Evolutionary conservation across 202 grass and related monocot species (phyloP), one percentile per base, ranked within the genome.

Genomic region (Dendrocalamus latiflorus): DNA sequence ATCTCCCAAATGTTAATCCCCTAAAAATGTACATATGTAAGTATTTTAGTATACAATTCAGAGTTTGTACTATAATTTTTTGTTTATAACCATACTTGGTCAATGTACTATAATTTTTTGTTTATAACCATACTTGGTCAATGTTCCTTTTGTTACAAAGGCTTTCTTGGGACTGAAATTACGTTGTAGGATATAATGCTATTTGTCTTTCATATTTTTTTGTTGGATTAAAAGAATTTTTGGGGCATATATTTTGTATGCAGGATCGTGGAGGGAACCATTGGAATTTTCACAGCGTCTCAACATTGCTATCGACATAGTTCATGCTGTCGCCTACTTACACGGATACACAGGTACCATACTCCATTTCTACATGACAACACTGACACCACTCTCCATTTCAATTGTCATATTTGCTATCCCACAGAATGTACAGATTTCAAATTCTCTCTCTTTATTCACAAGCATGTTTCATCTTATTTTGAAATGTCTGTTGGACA

Each of bases 291-390:
- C 83, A 55, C 89, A 94, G 5, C 90, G 95, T 76, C 89, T 98
- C 39, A 95, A 91, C 70, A 85, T 98, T 82, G 92, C 87, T 34
- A 91, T 84, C 18, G 93, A 98, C 79, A 83, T 95, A 85, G 95
- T 85, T 89, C 95, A 98, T 85, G 93, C 85, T 12, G 72, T 98
- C 34, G 51, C 94, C 45, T 97, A 97, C 73, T 85, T 97, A 70
- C 94, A 97, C 61, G 86, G 85, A 86, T 93, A 97, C 72, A 72
- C 91, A 93, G 91, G 94, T 93, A 87, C 6, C 54, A 33, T 3
- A 11, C 36, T 74, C 10, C 43, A 63, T 72, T 81, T 72, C 57
- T 50, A 17, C 26, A 79, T 51, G 26, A 51, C 10, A 74, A 66
- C 44, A 17, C 0, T 57, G 38, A 49, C 37, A 50, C 51, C 47